phyloP scores from a whole-genome alignment of 192 early-diverging fungal species.

The Irineochytrium annulatum region DNA sequence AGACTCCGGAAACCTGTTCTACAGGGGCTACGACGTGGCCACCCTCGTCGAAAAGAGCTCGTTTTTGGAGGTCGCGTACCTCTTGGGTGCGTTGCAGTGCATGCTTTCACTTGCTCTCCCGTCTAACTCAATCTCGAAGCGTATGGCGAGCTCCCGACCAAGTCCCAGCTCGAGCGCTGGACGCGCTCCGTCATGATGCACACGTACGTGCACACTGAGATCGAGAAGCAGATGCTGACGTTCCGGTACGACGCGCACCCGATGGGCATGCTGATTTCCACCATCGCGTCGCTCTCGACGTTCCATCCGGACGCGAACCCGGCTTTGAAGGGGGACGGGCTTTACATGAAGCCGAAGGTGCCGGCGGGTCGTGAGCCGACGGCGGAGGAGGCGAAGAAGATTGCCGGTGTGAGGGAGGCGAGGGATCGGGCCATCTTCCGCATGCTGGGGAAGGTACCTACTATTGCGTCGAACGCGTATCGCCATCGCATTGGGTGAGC shows the following conservation, averaged over 20 bases:
- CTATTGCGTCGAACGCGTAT: slow-evolving; percentile 58
- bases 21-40: slow-evolving; percentile 59
- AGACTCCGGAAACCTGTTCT: slow-evolving; percentile 33
- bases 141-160: slow-evolving; percentile 38
- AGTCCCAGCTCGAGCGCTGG: slow-evolving; percentile 43
- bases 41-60: slow-evolving; percentile 58
- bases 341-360: slow-evolving; percentile 37
- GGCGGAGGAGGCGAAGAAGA: slow-evolving; percentile 15
- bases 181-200: slow-evolving; percentile 48
- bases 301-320: slow-evolving; percentile 71
- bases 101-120: not conserved
- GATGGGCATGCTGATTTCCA: slow-evolving; percentile 62
- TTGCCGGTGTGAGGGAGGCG: slow-evolving; percentile 18
- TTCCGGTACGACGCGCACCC: slow-evolving; percentile 69
- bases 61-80: slow-evolving; percentile 62
- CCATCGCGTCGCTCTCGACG: slow-evolving; percentile 58
- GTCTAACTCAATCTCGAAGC: slow-evolving; percentile 18
- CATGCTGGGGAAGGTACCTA: slow-evolving; percentile 62
- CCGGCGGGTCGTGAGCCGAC: slow-evolving; percentile 14
- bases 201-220: slow-evolving; percentile 53
- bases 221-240: slow-evolving; percentile 51
- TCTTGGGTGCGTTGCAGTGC: slow-evolving; percentile 31
- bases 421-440: slow-evolving; percentile 55
- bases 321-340: slow-evolving; percentile 48
- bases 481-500: slow-evolving; percentile 55